Percentiles rank a stretch among this genome's conserved stretches.
Evolutionary conservation across 345 rosid species (phyloP).

Genomic region (Populus ilicifolia): DNA sequence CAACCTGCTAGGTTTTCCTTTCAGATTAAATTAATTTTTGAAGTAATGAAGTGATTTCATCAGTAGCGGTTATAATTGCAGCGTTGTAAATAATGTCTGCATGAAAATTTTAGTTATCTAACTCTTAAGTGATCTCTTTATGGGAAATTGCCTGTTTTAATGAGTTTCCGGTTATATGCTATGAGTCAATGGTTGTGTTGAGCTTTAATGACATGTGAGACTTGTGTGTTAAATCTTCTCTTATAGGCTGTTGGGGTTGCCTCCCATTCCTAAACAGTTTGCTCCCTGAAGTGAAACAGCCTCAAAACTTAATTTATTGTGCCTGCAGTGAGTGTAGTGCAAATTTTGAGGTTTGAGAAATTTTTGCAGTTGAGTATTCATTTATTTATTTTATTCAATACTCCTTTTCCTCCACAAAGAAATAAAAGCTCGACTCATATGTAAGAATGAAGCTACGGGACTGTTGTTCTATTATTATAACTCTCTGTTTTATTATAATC

Average conservation of each 20-base stretch:
- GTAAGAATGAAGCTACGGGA: not conserved
- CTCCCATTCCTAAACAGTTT: slow-evolving; percentile 1
- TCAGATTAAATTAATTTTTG: no score
- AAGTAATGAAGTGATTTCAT: no score
- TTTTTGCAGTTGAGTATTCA: not conserved
- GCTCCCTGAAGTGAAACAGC: slow-evolving; percentile 16
- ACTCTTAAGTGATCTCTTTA: not conserved
- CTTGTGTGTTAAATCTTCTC: slow-evolving; percentile 1
- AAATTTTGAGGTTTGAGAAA: not conserved
- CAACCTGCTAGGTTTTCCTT: no score
- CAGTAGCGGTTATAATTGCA: no score
- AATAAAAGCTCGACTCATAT: not conserved
- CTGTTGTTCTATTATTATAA: not conserved
- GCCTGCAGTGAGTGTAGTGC: not conserved
- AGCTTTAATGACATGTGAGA: not conserved
- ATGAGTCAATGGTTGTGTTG: not conserved
- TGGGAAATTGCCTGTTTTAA: not conserved
- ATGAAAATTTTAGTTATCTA: no score
- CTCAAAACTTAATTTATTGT: not conserved
- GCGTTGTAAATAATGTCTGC: no score
- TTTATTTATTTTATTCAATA: not conserved
- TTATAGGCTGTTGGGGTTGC: slow-evolving; percentile 9
- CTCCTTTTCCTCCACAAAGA: not conserved
- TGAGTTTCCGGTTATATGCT: not conserved
- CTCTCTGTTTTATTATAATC: not conserved